Evolutionary conservation across 2,329 filamentous ascomycete genomes (phyloP), one percentile per base, ranked within the genome.

Genomic region (Cytospora paraplurivora): DNA sequence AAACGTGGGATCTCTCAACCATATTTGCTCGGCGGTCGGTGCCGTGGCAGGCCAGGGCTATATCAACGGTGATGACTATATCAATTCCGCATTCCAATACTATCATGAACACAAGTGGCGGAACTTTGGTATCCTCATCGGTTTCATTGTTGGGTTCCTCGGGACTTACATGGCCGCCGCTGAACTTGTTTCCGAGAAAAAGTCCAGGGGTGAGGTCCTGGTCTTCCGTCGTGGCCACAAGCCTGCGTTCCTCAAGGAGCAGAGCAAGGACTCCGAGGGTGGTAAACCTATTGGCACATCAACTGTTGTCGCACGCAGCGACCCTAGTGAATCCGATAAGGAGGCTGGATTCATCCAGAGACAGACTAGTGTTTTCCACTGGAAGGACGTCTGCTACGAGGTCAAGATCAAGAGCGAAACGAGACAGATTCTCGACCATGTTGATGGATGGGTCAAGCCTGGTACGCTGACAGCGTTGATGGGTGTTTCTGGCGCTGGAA

Each of bases 121-220:
- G 66, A 91, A 92, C 74, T 78, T 90, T 62, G 89, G 88, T 56
- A 88, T 92, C 65, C 76, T 92, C 64, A 76, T 89, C 56, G 88
- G 74, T 6, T 89, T 91, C 71, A 82, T 84, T 69, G 6, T 85
- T n/a, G 83, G 87, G 71, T 88, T 90, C 76, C 77, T 87, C 27
- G 55, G 75, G 50, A 79, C 79, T 8, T 90, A 92, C 75, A 81
- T 93, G 68, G 62, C 85, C n/a, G 79, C 83, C 1, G 85, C 87
- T 7, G 89, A 92, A 73, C 82, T 85, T 38, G 87, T 88, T 17
- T 85, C 87, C 0, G 83, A 82, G 72, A 82, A 83, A 74, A 89
- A 88, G 73, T 91, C 88, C 38, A 92, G 91, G 80, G 90, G 89
- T 61, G 90, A 93, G 71, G 87, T 92, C 15, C 78, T 93, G 6